Base-by-base conservation (phyloP, 1,284 basidiomycete genomes). In the Uromyces viciae-fabae region DNA sequence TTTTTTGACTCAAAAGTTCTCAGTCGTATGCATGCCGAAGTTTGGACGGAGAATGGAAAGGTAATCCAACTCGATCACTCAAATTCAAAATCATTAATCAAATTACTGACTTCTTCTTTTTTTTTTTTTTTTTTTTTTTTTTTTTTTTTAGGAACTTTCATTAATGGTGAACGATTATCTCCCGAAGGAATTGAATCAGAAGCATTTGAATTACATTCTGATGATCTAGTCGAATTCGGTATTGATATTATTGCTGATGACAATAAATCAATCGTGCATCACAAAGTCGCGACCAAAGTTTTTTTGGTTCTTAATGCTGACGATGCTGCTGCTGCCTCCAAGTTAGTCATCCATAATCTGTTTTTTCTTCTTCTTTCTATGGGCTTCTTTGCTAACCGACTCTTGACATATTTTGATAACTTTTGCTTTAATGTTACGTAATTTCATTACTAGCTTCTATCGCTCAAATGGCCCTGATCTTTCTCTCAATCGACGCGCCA, bases 181-280 rank as follows among this genome's bases (percentile, higher is more conserved):
- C 89, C 90, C 0, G 95, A 99, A 86, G 93, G 93, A 36, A 89
- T 94, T 80, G 95, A 98, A 87, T 95, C 93, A 0, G 93, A 97
- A 43, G 93, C 94, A 0, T 96, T 91, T 83, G 94, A 98, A 87
- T 90, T 99, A 58, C 95, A 97, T 88, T 92, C 91, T 66, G 95
- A 97, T 84, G 95, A 98, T 85, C 92, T 95, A 83, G 91, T 94
- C 82, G 95, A 98, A 90, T 98, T 98, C 85, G 95, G 96, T 82
- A 99, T 99, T 86, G 97, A 99, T 87, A 99, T 99, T 82, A 93
- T 98, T 80, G 94, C 94, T 82, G 96, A 99, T 85, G 97, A 99
- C 88, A 98, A 97, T 89, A 94, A 95, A 87, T 95, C 94, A 0
- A 95, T 98, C 82, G 92, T 99, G 69, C 96, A 99, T 87, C 95